Base-by-base conservation (phyloP, 257 asterid species). In the Ilex asprella region DNA sequence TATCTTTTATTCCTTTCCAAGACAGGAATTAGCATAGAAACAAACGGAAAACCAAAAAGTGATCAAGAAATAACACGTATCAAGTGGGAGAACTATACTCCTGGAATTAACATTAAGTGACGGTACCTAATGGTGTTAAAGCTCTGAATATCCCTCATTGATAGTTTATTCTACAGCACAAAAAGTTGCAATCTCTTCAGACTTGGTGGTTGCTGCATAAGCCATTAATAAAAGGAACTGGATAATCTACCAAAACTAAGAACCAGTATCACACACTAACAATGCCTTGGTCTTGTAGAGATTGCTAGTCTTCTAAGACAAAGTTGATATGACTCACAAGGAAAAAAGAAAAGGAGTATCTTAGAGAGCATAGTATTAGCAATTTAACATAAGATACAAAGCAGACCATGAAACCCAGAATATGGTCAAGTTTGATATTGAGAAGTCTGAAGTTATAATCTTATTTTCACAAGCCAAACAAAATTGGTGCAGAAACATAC, bases 401-500 rank as follows among this genome's bases (percentile, higher is more conserved):
- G 53, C 91, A 63, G 53, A 93, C 97, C 97, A 68, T 85, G 90
- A 74, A 93, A 87, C 44, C 99, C 99, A 64, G 92, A 76, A 74
- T 93, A 93, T 59, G 88, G 88, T 61, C 59, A 91, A 71, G 67
- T 78, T 65, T 84, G 77, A 78, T 64, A 83, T 53, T 74, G 84
- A 57, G 95, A 90, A 63, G 88, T 84, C 85, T 93, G 99, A 70
- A 89, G 96, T 78, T 93, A 97, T 79, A 93, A 79, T 81, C 97
- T 87, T 78, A 96, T 93, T 76, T 93, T 93, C 69, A 93, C 94
- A 75, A 93, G 81, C 99, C 99, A 89, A 73, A 93, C 61, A 70
- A 97, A 97, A 80, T 93, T 89, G 70, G 97, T 93, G 73, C 86
- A 89, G 4, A 84, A 59, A 67, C 79, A 78, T 56, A 85, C 97